Evolutionary conservation across 306 rosid species (phyloP).

Genomic region (Fragaria iinumae): DNA sequence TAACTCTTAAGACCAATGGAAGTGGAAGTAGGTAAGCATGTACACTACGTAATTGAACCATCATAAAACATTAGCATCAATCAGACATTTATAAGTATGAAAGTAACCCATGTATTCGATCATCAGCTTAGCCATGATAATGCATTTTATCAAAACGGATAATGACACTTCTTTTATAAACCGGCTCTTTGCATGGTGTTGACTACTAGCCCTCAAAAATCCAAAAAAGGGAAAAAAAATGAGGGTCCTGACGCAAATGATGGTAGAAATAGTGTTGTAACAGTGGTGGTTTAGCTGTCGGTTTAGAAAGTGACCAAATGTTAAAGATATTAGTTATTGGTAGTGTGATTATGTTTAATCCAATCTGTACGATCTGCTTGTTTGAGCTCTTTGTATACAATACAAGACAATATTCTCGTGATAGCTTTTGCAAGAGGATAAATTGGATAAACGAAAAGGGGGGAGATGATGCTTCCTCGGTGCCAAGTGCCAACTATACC

Average conservation of each 20-base stretch:
- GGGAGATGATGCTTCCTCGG: constrained; percentile 21
- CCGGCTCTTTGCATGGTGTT: background rate
- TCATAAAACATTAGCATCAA: background rate
- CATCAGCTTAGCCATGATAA: background rate
- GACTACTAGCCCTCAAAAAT: background rate
- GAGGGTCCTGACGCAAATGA: background rate
- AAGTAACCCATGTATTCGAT: background rate
- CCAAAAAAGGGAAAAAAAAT: background rate
- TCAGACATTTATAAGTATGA: background rate
- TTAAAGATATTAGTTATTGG: no score
- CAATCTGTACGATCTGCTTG: background rate
- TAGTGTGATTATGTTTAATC: background rate
- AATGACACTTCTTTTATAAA: background rate
- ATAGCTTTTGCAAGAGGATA: constrained; percentile 8
- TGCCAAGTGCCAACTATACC: constrained; percentile 10
- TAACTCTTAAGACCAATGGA: background rate
- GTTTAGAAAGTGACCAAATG: background rate
- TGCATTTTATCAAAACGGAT: background rate
- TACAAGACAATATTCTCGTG: background rate
- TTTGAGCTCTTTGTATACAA: background rate
- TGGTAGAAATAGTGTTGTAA: background rate
- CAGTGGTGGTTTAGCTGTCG: constrained; percentile 24
- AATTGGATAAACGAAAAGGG: background rate
- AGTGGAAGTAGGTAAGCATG: background rate
- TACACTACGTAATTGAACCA: background rate